Percentiles rank a stretch among this genome's conserved stretches.
These are phyloP conservation scores for Cladophialophora exuberans DNA, from an alignment of 2,329 filamentous ascomycete species.

Conservation along the genomic window DNA sequence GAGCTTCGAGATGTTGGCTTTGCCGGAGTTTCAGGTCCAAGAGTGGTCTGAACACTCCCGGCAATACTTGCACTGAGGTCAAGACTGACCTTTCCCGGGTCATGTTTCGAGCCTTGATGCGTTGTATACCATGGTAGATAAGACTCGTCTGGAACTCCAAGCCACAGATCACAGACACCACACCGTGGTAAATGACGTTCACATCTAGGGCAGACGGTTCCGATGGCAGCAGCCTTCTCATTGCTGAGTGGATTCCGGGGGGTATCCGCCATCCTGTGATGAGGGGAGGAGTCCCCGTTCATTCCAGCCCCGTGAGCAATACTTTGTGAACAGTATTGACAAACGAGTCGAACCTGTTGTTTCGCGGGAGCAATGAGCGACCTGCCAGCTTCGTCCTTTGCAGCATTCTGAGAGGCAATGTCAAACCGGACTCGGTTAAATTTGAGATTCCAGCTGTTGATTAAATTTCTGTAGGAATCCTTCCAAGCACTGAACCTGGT, in stretches of 20 bases:
- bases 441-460: constrained; percentile 66
- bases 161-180: constrained; percentile 64
- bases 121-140: constrained; percentile 35
- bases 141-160: constrained; percentile 61
- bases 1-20: constrained; percentile 31
- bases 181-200: constrained; percentile 66
- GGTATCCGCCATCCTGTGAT: constrained; percentile 31
- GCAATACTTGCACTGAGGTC: constrained; percentile 29
- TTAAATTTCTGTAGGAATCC: constrained; percentile 62
- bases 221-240: constrained; percentile 36
- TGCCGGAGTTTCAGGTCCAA: constrained; percentile 21
- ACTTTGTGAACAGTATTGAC: constrained; percentile 62
- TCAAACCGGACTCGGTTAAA: constrained; percentile 63
- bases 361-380: constrained; percentile 54
- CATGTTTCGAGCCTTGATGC: constrained; percentile 13
- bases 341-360: constrained; percentile 61
- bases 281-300: constrained; percentile 41
- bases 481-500: constrained; percentile 62
- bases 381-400: constrained; percentile 51
- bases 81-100: constrained; percentile 17
- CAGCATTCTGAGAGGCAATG: constrained; percentile 58
- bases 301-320: constrained; percentile 50
- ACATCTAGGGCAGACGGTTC: constrained; percentile 64
- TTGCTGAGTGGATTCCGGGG: constrained; percentile 29
- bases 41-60: constrained; percentile 30